phyloP scores from a whole-genome alignment of 2,329 filamentous ascomycete genomes.

The Lasiodiplodia gonubiensis region DNA sequence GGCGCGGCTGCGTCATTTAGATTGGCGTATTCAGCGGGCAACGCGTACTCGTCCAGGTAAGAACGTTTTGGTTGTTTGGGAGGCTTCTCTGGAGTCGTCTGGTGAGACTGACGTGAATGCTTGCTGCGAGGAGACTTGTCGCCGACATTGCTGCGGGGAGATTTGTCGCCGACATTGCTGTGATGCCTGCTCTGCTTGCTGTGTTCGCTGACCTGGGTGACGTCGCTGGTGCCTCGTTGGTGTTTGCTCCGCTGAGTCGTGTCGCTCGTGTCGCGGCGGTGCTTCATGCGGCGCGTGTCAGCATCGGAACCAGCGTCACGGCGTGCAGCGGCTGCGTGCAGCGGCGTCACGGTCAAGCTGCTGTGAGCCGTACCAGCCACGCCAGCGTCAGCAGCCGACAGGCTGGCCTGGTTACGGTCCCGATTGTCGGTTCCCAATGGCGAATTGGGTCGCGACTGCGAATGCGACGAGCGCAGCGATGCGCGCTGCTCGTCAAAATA shows the following conservation, averaged over 20 bases:
- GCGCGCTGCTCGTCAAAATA: constrained; percentile 46
- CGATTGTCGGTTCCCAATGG: constrained; percentile 12
- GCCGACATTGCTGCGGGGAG: neutral
- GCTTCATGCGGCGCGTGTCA: constrained; percentile 10
- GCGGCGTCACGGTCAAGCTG: constrained; percentile 22
- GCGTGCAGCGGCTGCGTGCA: constrained; percentile 12
- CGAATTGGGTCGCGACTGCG: constrained; percentile 29
- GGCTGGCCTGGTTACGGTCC: neutral
- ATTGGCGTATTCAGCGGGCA: constrained; percentile 34
- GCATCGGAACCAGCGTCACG: neutral
- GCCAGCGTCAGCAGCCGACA: neutral
- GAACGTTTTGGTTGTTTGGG: neutral
- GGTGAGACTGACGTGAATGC: neutral
- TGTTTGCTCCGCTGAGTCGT: neutral
- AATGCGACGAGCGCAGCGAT: constrained; percentile 34
- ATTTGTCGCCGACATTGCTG: constrained; percentile 8
- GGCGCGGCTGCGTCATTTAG: constrained; percentile 28
- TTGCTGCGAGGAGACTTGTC: neutral
- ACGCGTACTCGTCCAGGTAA: constrained; percentile 30
- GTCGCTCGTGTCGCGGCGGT: constrained; percentile 4
- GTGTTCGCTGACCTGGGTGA: neutral
- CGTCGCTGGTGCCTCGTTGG: neutral
- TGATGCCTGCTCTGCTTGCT: constrained; percentile 3
- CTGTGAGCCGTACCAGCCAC: neutral
- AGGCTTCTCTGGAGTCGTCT: neutral